Evolutionary conservation across 2,329 filamentous ascomycete genomes (phyloP), one percentile per base, ranked within the genome.

Genomic region (Calonectria crousiana): DNA sequence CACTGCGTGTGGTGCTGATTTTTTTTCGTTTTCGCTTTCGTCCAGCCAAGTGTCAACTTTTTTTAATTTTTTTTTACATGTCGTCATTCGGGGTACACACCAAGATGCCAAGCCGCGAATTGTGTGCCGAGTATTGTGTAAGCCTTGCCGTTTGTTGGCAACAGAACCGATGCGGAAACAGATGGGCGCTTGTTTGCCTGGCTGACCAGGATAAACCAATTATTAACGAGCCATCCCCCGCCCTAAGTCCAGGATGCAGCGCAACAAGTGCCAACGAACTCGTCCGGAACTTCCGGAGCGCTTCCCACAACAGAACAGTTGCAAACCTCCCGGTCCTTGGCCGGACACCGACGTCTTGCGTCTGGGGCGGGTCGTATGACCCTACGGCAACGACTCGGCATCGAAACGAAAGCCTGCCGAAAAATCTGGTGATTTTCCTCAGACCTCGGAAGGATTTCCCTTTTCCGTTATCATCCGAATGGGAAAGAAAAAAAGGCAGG

Each of bases 251-350:
- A 56, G 51, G 36, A 36, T 44, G 36, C 26, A 18, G 47, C 20
- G 67, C 11, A 38, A 41, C 18, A 60, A 16, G 30, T 69, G n/a
- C 58, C 11, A 62, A 23, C 65, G 58, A 49, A 44, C n/a, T 53
- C 20, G 68, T 69, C 72, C 68, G 68, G 72, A 71, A 69, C 53
- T 67, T 74, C 74, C 72, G 72, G 49, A 28, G 60, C 34, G 9
- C 32, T 65, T 44, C 30, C 26, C 20, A 26, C 34, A 14, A 51
- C 16, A 65, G 47, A 60, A 26, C 52, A 28, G 23, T 52, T 26
- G 36, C 30, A 18, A 26, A 62, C 34, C 23, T 44, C 20, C 30
- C 47, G 68, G 30, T 9, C 18, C 64, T 60, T n/a, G 52, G 32
- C 32, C 52, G 26, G 62, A 41, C 41, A 23, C 52, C 52, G 60